These are phyloP conservation scores for Solanum hybrid DNA, from an alignment of 305 asterid genomes.

Conservation along the genomic window DNA sequence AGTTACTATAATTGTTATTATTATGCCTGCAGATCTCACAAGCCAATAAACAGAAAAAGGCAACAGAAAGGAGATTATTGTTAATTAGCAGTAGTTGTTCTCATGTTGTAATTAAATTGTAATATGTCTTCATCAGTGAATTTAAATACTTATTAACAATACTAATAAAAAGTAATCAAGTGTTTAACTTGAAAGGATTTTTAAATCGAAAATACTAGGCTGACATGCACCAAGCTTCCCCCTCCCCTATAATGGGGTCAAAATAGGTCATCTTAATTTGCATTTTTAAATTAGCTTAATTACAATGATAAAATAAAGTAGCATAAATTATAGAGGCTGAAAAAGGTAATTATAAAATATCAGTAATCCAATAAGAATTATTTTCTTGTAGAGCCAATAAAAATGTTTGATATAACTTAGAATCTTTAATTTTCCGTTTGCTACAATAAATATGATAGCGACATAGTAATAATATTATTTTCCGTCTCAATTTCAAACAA, in stretches of 20 bases:
- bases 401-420: neutral
- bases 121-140: neutral
- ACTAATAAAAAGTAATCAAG: neutral
- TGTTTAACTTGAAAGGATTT: neutral
- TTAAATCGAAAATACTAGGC: neutral
- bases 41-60: neutral
- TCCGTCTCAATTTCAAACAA: neutral
- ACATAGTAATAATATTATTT: neutral
- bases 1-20: neutral
- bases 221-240: neutral
- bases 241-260: neutral
- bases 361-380: neutral
- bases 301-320: neutral
- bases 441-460: neutral
- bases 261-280: neutral
- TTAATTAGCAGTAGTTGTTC: neutral
- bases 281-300: neutral
- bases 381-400: neutral
- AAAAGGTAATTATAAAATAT: neutral
- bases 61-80: conserved; percentile 6
- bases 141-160: neutral
- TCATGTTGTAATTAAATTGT: neutral
- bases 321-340: neutral
- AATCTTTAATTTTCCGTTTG: neutral
- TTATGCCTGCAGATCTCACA: neutral